Evolutionary conservation across 805 yeast species (phyloP), one percentile per base, ranked within the genome.

Genomic region (Suhomyces faveliae): DNA sequence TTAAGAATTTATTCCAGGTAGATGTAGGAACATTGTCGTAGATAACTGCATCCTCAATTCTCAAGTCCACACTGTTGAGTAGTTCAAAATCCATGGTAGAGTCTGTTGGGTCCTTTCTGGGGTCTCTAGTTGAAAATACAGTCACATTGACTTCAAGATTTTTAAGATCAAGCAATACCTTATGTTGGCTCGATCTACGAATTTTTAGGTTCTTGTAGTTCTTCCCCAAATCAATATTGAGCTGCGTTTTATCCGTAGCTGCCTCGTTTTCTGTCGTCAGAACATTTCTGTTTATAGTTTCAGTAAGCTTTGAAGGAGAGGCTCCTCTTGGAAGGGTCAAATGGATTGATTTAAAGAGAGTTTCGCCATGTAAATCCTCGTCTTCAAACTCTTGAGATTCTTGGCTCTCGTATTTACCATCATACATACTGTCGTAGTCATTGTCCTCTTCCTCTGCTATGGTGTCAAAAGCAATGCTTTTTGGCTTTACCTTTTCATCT

Each of bases 1-100:
- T 82, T 24, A 84, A 72, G 62, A 90, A 83, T 67, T 86, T 87
- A 56, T 89, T 87, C 97, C 97, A 92, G 0, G 96, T 85, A 0
- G 97, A 92, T 0, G 90, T 80, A 0, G 89, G 85, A 1, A 91
- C 83, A 59, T 88, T 86, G 62, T 91, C 97, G 45, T 79, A 68
- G 2, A 89, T 71, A 43, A 79, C 83, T 40, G 88, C 67, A 35
- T 81, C 79, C 7, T 74, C 74, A 3, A 86, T 67, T 11, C 68
- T 63, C 1, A 89, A 39, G 11, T 69, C 76, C 10, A 84, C 62
- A 5, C 72, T 66, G 57, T 75, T 83, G 10, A 85, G 62, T 3
- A 76, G 40, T 43, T 79, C 83, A 15, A 75, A 71, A 6, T 64
- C 59, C 17, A 59, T 47, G 5, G 57, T 51, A 5, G 63, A 61